These are phyloP conservation scores for Scutellaria minor DNA, from an alignment of 257 asterid species.

Conservation along the genomic window DNA sequence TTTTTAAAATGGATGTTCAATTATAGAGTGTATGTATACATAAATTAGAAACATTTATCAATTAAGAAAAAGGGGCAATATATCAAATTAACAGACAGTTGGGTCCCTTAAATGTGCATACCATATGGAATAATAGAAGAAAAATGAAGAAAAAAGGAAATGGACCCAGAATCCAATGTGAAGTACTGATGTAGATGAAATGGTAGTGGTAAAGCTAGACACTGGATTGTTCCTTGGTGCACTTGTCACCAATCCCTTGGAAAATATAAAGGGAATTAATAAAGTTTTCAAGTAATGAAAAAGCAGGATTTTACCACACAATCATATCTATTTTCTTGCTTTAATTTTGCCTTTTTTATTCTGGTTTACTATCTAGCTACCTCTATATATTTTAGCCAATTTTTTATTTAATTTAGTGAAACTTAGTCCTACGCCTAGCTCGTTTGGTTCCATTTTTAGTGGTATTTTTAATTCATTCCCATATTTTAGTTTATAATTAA, in stretches of 20 bases:
- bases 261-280: conserved; percentile 26
- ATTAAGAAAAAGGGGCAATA: not conserved
- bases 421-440: no score
- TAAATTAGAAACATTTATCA: no score
- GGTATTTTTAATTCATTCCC: no score
- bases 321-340: conserved; percentile 38
- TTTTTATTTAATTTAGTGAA: no score
- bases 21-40: no score
- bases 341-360: conserved; percentile 16
- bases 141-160: not conserved
- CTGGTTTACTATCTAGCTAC: not conserved
- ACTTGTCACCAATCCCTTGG: conserved; percentile 47
- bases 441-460: no score
- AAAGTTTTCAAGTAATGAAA: conserved; percentile 25
- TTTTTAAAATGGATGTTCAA: no score
- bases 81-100: conserved; percentile 1
- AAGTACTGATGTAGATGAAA: conserved; percentile 35
- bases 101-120: conserved; percentile 39
- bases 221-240: conserved; percentile 52
- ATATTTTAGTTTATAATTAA: no score
- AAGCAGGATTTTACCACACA: conserved; percentile 27
- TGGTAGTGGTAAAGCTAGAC: conserved; percentile 54
- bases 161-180: conserved; percentile 38
- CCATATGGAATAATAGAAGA: not conserved
- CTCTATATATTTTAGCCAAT: not conserved